phyloP scores from a whole-genome alignment of 2,329 filamentous ascomycete genomes.

The Aspergillus persii region DNA sequence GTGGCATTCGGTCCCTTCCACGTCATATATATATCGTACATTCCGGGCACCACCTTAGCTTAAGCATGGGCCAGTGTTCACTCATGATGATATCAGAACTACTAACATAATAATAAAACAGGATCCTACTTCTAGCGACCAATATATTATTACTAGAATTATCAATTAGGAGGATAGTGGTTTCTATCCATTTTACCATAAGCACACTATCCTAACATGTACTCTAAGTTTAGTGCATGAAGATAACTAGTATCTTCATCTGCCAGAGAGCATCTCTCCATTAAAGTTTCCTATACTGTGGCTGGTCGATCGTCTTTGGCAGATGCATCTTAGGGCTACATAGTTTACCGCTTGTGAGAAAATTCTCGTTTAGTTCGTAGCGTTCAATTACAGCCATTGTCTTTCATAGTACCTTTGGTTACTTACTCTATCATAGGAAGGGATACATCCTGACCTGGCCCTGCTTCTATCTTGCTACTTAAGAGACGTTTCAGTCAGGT shows the following conservation, averaged over 20 bases:
- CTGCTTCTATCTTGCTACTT: no score
- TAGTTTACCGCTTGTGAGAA: background rate
- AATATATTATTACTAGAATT: conserved; percentile 24
- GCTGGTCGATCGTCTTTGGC: conserved; percentile 22
- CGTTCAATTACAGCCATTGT: no score
- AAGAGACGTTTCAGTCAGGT: no score
- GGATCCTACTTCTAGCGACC: conserved; percentile 1
- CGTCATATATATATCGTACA: conserved; percentile 30
- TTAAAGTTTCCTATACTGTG: conserved; percentile 18
- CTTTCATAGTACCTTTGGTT: no score
- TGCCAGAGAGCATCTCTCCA: conserved; percentile 26
- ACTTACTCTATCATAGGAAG: no score
- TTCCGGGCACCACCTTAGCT: conserved; percentile 21
- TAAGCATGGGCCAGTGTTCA: conserved; percentile 29
- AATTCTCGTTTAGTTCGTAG: no score
- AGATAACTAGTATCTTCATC: conserved; percentile 29
- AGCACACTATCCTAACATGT: conserved; percentile 22
- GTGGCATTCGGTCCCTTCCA: conserved; percentile 20
- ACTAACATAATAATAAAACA: conserved; percentile 28
- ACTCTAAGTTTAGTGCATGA: conserved; percentile 19
- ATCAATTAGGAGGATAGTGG: conserved; percentile 24
- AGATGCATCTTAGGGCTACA: conserved; percentile 12
- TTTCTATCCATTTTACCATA: conserved; percentile 31
- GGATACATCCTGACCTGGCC: no score
- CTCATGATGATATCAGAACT: conserved; percentile 26